Conservation (phyloP, 768 basidiomycete species). For the Panaeolus cyanescens region DNA sequence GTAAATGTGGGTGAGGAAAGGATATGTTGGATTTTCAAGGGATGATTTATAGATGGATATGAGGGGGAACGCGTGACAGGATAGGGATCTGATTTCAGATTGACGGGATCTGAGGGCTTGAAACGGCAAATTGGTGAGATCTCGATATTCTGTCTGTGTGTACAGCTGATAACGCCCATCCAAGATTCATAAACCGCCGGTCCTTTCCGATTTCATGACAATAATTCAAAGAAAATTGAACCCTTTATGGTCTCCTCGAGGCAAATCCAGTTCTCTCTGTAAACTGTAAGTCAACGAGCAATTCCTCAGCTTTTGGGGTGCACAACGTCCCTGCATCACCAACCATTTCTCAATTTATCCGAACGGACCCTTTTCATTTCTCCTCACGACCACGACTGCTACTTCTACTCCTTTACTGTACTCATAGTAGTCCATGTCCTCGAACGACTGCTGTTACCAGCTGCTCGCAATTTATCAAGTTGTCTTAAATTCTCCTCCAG, state of each 20-base stretch:
- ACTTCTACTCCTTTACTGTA: not conserved
- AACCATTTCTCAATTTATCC: conserved; percentile 6
- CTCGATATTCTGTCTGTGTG: conserved; percentile 1
- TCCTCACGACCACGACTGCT: conserved; percentile 9
- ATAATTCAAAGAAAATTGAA: conserved; percentile 14
- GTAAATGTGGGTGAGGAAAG: conserved; percentile 21
- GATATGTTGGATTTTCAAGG: conserved; percentile 22
- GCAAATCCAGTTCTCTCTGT: conserved; percentile 18
- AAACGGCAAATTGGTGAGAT: conserved; percentile 28
- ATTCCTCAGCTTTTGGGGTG: conserved; percentile 35
- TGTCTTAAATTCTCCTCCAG: not conserved
- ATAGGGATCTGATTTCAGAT: conserved; percentile 22
- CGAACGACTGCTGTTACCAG: too few relatives aligned
- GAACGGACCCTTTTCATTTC: conserved; percentile 17
- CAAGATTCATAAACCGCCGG: conserved; percentile 27
- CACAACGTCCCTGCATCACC: conserved; percentile 27
- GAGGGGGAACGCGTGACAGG: conserved; percentile 33
- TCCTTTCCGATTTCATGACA: conserved; percentile 23
- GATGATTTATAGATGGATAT: conserved; percentile 34
- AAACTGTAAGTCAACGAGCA: not conserved
- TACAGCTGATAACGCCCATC: not conserved
- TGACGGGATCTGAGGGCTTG: conserved; percentile 17
- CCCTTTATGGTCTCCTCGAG: conserved; percentile 30
- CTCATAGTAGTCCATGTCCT: not conserved
- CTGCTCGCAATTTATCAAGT: too few relatives aligned